Evolutionary conservation across 148 eudicot species (phyloP), one percentile per base, ranked within the genome.

Genomic region (Rhododendron kiyosumense): DNA sequence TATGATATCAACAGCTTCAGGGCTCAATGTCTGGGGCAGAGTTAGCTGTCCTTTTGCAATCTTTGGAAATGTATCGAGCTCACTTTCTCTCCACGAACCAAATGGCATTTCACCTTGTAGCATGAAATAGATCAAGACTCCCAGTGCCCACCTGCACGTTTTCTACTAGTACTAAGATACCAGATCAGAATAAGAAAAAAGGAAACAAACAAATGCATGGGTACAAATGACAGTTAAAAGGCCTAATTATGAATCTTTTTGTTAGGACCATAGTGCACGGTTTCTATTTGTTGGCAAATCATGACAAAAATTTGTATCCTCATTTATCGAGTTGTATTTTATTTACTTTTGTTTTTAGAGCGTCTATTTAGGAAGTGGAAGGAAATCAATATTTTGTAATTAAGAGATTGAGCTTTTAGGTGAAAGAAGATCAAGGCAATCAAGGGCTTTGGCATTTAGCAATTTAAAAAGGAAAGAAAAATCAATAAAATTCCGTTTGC

Each of bases 51-150:
- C 99, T 90, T 94, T 94, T 14, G 96, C 98, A 77, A 95, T 97
- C 89, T 93, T 93, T 59, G 96, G 98, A 80, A 90, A 89, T 32
- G 98, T 93, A 89, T 93, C 97, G 10, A 95, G 93, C 89, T 97
- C 98, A 67, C 92, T 95, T 74, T 93, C 94, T 91, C 99, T 90
- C 99, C 98, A 97, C 18, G 98, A 93, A 83, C 99, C 99, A 86
- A 97, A 97, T 46, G 99, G 99, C 99, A 94, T 94, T 87, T 97
- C 99, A 74, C 98, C 94, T 92, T 93, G 93, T 73, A 97, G 93
- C 99, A 95, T 95, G 90, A 91, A 93, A 89, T 93, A 95, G 87
- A 94, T 92, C 90, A 97, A 84, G 87, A 93, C 94, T 87, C 99
- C 99, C 84, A 97, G 88, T 26, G 98, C 96, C 99, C 99, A 97